Evolutionary conservation across 257 asterid genomes (phyloP).

Genomic region (Linderniella brevidens): DNA sequence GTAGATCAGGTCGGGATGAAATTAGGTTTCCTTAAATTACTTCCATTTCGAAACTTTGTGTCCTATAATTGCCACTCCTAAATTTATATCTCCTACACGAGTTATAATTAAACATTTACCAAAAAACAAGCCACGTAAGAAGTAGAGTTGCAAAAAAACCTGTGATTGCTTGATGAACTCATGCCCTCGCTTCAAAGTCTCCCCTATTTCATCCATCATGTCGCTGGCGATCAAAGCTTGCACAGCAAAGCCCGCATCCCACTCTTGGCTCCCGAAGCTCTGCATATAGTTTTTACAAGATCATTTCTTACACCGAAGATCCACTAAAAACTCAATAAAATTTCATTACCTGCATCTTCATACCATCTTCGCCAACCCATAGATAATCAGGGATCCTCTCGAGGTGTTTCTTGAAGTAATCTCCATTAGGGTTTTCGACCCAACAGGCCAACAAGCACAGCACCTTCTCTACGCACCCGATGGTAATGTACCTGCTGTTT

Average conservation of each 20-base stretch:
- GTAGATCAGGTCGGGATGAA: too few relatives aligned
- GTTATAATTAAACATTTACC: too few relatives aligned
- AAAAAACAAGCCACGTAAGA: not conserved
- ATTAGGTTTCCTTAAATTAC: too few relatives aligned
- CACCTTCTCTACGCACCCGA: conserved; percentile 61
- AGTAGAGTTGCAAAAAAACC: conserved; percentile 20
- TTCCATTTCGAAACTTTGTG: too few relatives aligned
- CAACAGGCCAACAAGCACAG: conserved; percentile 70
- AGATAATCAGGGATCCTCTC: conserved; percentile 59
- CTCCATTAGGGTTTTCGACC: conserved; percentile 70
- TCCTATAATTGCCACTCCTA: too few relatives aligned
- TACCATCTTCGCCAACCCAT: conserved; percentile 76
- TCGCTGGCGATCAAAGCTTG: conserved; percentile 48
- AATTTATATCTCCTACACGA: too few relatives aligned
- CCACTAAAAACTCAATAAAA: not conserved
- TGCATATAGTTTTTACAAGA: not conserved
- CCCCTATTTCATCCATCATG: conserved; percentile 36
- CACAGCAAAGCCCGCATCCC: conserved; percentile 48
- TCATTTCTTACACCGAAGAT: not conserved
- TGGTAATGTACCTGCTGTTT: conserved; percentile 54
- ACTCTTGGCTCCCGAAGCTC: conserved; percentile 54
- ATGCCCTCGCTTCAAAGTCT: conserved; percentile 56
- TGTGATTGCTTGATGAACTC: conserved; percentile 64
- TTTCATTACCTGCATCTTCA: conserved; percentile 56
- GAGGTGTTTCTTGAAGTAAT: conserved; percentile 62